Base-by-base conservation (phyloP, 2,329 filamentous ascomycete species). In the Alternaria hordeiaustralica region DNA sequence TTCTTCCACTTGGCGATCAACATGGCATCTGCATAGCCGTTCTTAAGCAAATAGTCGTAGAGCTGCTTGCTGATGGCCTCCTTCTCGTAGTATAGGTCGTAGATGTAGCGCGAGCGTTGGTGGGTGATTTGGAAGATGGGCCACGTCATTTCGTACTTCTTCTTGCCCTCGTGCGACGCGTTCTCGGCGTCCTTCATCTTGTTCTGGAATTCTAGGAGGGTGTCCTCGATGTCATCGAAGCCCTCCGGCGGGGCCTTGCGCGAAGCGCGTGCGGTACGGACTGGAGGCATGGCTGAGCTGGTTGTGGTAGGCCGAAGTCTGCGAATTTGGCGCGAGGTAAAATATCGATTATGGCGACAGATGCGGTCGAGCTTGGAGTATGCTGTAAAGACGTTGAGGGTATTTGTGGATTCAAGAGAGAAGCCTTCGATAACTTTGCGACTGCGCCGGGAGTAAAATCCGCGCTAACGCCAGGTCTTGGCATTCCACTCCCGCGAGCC, bases 1-100 rank as follows among this genome's bases (percentile, higher is more conserved):
- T 99, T 99, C 88, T 99, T 99, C 96, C 96, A 99, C 84, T 99
- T 99, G 13, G 96, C 96, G 77, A 99, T 98, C 77, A 99, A 84
- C 84, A 94, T 96, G 49, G 92, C 89, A 82, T 99, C 96, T 6
- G 94, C 96, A 79, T 99, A 98, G 54, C 90, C 90, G 78, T 99
- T 97, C 87, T 99, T 99, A 64, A 99, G 84, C 68, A 98, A 84
- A 90, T 93, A 99, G 72, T 98, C 96, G 82, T 99, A 99, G 20
- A 99, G 85, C 81, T 90, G 86, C 82, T 92, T 95, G 81, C 89
- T 92, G 79, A 99, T 98, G 55, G 95, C 95, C 82, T 97, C 93
- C 83, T 97, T 97, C 81, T 96, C 91, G 82, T 98, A 99, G 84
- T 97, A 98, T 51, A 99, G 86, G 78, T 98, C 96, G 84, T 97